phyloP scores from a whole-genome alignment of 176 grass and related monocot genomes.

The Melocanna baccifera region DNA sequence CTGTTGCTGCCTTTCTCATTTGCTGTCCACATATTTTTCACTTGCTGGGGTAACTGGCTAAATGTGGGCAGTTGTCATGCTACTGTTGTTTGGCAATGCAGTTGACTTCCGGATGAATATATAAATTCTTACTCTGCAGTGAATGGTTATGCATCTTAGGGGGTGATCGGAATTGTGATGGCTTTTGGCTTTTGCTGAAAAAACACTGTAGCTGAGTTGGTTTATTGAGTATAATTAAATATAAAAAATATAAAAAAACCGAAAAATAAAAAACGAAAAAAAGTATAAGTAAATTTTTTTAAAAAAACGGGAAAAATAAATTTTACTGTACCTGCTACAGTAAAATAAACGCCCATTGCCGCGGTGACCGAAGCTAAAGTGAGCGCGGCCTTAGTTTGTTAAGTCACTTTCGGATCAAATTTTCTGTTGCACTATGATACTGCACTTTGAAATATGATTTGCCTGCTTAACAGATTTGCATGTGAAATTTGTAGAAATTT shows the following conservation, averaged over 20 bases:
- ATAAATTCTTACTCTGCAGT: slow-evolving; percentile 7
- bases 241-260: no score
- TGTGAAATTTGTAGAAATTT: not conserved
- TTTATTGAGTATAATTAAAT: no score
- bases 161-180: no score
- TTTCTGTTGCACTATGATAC: not conserved
- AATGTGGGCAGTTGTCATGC: not conserved
- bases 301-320: no score
- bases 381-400: no score
- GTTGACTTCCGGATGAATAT: not conserved
- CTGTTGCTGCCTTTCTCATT: not conserved
- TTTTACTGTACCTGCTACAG: no score
- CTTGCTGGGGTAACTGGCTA: not conserved
- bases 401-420: not conserved
- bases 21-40: not conserved
- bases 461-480: not conserved
- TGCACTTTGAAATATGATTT: not conserved
- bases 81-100: not conserved
- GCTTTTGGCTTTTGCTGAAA: no score
- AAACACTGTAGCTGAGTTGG: no score
- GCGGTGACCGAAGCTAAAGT: no score
- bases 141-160: not conserved
- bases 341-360: no score
- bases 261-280: no score
- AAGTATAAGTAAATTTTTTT: no score